phyloP scores from a whole-genome alignment of 768 basidiomycete species.

The Leccinum sublutescens region DNA sequence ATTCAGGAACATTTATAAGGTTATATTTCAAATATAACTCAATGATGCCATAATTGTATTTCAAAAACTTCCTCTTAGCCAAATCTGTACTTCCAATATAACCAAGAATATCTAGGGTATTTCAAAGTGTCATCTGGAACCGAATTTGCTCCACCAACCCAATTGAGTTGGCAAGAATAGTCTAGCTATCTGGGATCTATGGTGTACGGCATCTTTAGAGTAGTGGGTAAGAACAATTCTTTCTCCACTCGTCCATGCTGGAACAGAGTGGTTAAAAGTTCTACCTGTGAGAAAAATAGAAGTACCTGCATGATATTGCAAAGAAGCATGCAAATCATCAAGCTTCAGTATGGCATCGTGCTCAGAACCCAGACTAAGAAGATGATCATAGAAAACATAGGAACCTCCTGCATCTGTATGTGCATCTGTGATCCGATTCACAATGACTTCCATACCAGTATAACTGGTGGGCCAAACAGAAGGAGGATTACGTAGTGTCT shows the following conservation, averaged over 20 bases:
- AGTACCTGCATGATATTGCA: not conserved
- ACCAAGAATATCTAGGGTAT: too few relatives aligned
- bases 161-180: not conserved
- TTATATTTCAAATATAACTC: too few relatives aligned
- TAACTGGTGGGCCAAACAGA: not conserved
- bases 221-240: not conserved
- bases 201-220: not conserved
- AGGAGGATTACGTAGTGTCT: not conserved
- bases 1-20: too few relatives aligned
- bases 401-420: not conserved
- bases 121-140: too few relatives aligned
- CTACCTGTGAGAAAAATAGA: not conserved
- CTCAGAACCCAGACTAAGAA: not conserved
- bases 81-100: too few relatives aligned
- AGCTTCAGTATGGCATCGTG: not conserved
- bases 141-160: not conserved
- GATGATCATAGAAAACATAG: not conserved
- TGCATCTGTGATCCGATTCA: not conserved
- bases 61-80: too few relatives aligned
- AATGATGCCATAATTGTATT: too few relatives aligned
- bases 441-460: not conserved
- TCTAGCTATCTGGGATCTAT: not conserved
- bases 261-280: not conserved
- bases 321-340: not conserved
- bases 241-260: not conserved